Evolutionary conservation across 148 eudicot genomes (phyloP).

Genomic region (Silene uniflora): DNA sequence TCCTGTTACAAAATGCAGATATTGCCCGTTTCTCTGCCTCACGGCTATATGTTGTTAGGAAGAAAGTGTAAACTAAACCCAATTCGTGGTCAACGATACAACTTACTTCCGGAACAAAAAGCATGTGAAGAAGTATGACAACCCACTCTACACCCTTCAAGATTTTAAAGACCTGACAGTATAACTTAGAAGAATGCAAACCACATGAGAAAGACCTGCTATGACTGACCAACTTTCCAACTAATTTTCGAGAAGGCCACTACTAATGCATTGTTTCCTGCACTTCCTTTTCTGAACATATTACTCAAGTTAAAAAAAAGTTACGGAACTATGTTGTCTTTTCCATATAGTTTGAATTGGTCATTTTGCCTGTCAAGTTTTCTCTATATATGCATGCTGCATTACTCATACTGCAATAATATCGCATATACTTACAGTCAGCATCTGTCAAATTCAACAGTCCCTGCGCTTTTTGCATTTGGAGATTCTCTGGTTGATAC

Average conservation of each 20-base stretch:
- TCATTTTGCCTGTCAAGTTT: background rate
- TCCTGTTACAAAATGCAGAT: background rate
- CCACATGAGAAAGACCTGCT: background rate
- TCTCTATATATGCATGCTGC: constrained; percentile 1
- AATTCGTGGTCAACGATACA: background rate
- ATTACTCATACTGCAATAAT: background rate
- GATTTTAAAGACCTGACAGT: background rate
- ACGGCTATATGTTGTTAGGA: background rate
- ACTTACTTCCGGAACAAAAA: constrained; percentile 4
- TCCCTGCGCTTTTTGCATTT: constrained; percentile 23
- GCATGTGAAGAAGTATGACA: constrained; percentile 1
- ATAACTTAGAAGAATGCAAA: constrained; percentile 7
- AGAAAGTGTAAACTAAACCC: background rate
- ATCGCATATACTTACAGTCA: background rate
- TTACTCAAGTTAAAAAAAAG: background rate
- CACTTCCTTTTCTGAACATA: constrained; percentile 1
- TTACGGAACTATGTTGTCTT: background rate
- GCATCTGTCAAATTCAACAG: background rate
- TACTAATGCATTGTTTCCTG: constrained; percentile 11
- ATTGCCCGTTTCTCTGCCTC: background rate
- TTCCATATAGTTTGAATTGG: background rate
- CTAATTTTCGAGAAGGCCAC: constrained; percentile 13
- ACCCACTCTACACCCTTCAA: background rate
- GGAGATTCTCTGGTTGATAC: constrained; percentile 32
- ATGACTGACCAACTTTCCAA: constrained; percentile 16